phyloP scores from a whole-genome alignment of 2,329 filamentous ascomycete species.

The Aspergillus hiratsukae region DNA sequence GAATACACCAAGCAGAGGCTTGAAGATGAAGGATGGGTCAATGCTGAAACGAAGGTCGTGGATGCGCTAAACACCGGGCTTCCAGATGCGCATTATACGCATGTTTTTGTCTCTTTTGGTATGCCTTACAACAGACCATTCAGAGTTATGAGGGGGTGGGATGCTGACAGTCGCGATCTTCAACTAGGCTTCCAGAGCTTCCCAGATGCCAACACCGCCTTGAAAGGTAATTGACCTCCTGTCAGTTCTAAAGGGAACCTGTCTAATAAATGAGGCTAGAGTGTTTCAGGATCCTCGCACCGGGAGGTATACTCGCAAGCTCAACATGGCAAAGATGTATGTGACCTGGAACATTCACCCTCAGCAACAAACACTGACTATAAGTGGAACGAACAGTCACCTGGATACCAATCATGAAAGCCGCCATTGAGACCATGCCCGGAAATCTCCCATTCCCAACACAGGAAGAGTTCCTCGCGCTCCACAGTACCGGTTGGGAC shows the following conservation, averaged over 20 bases:
- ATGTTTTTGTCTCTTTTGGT: slow-evolving; percentile 47
- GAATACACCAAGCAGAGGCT: slow-evolving; percentile 38
- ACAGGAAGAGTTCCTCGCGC: slow-evolving; percentile 13
- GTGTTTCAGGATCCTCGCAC: slow-evolving; percentile 30
- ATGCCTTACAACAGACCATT: background rate
- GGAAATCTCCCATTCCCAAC: slow-evolving; percentile 23
- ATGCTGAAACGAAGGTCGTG: slow-evolving; percentile 40
- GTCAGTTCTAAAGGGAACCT: background rate
- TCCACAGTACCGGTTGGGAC: slow-evolving; percentile 22
- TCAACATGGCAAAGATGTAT: slow-evolving; percentile 34
- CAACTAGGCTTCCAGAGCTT: slow-evolving; percentile 41
- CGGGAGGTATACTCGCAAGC: slow-evolving; percentile 31
- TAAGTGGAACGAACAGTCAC: slow-evolving; percentile 11
- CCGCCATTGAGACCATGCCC: slow-evolving; percentile 23
- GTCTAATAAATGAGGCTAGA: slow-evolving; percentile 16
- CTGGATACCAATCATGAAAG: slow-evolving; percentile 24
- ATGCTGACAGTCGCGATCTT: background rate
- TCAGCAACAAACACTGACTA: background rate
- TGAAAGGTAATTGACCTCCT: slow-evolving; percentile 27
- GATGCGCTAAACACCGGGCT: slow-evolving; percentile 48
- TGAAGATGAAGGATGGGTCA: slow-evolving; percentile 44
- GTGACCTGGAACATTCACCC: background rate
- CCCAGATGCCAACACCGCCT: slow-evolving; percentile 37
- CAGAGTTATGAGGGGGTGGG: background rate
- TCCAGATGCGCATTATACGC: slow-evolving; percentile 37